These are phyloP conservation scores for Takakia lepidozioides DNA, from an alignment of 225 moss, liverwort and hornwort species.

Conservation along the genomic window DNA sequence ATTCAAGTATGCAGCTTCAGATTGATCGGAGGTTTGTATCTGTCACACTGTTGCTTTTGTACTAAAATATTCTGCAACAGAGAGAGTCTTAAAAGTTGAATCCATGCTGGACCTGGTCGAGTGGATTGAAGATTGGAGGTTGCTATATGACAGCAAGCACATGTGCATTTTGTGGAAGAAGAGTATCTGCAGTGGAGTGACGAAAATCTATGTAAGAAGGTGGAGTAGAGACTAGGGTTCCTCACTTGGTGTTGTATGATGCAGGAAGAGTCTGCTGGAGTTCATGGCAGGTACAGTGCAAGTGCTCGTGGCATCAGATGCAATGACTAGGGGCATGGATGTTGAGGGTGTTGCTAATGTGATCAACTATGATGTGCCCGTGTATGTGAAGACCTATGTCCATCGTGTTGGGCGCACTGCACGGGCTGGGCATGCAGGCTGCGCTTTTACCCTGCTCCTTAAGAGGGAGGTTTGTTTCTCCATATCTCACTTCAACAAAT, in stretches of 20 bases:
- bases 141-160: too few relatives aligned
- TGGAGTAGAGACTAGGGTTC: too few relatives aligned
- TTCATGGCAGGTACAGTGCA: slow-evolving; percentile 76
- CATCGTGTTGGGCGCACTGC: slow-evolving; percentile 99
- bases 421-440: slow-evolving; percentile 81
- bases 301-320: slow-evolving; percentile 93
- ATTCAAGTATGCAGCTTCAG: slow-evolving; percentile 84
- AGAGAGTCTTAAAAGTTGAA: too few relatives aligned
- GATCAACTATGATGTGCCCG: slow-evolving; percentile 92
- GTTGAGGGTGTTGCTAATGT: slow-evolving; percentile 96
- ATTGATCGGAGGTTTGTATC: slow-evolving; percentile 73
- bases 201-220: too few relatives aligned
- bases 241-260: slow-evolving; percentile 10
- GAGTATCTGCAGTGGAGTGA: too few relatives aligned
- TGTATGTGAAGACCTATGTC: slow-evolving; percentile 96
- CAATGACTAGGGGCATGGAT: slow-evolving; percentile 99
- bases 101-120: too few relatives aligned
- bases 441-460: slow-evolving; percentile 77
- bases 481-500: background rate
- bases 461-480: slow-evolving; percentile 60
- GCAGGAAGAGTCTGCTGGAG: slow-evolving; percentile 74
- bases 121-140: too few relatives aligned
- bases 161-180: too few relatives aligned
- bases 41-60: too few relatives aligned
- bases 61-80: too few relatives aligned